Conservation (phyloP, 2,329 filamentous ascomycete species). For the Arachnomyces sp. region DNA sequence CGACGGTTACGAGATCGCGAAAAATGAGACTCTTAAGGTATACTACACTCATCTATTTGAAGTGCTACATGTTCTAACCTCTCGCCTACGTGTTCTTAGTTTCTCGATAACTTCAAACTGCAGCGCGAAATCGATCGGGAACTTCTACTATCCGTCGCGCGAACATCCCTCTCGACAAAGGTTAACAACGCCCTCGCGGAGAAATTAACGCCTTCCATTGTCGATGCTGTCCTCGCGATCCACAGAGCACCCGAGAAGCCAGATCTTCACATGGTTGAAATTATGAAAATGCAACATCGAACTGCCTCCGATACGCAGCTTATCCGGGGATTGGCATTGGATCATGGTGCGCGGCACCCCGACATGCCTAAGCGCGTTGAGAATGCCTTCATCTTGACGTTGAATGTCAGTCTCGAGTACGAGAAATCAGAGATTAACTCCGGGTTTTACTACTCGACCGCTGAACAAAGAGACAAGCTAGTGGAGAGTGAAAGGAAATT, state of each 20-base stretch:
- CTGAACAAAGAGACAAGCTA: slow-evolving; percentile 93
- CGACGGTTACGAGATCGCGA: slow-evolving; percentile 95
- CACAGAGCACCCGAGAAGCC: slow-evolving; percentile 85
- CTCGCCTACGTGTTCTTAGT: slow-evolving; percentile 44
- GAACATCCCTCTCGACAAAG: slow-evolving; percentile 92
- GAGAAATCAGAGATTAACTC: slow-evolving; percentile 99
- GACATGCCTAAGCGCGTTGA: slow-evolving; percentile 97
- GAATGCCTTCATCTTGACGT: slow-evolving; percentile 87
- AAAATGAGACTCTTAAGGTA: slow-evolving; percentile 83
- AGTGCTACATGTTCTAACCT: slow-evolving; percentile 3
- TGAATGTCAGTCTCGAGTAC: slow-evolving; percentile 96
- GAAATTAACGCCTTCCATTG: slow-evolving; percentile 88
- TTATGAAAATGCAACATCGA: slow-evolving; percentile 99
- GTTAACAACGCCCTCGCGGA: slow-evolving; percentile 82
- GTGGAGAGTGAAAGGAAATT: slow-evolving; percentile 95
- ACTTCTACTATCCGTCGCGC: slow-evolving; percentile 83
- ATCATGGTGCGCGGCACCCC: slow-evolving; percentile 92
- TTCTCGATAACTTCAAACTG: slow-evolving; percentile 91
- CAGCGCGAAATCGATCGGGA: slow-evolving; percentile 83
- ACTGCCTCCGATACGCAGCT: slow-evolving; percentile 93
- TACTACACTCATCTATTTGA: slow-evolving; percentile 11
- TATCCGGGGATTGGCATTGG: slow-evolving; percentile 83
- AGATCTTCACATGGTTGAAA: slow-evolving; percentile 97
- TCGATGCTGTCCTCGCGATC: slow-evolving; percentile 92
- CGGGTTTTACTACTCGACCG: slow-evolving; percentile 95